Evolutionary conservation across 164 flowering plant species (phyloP), one percentile per base, ranked within the genome.

Genomic region (Houttuynia cordata): DNA sequence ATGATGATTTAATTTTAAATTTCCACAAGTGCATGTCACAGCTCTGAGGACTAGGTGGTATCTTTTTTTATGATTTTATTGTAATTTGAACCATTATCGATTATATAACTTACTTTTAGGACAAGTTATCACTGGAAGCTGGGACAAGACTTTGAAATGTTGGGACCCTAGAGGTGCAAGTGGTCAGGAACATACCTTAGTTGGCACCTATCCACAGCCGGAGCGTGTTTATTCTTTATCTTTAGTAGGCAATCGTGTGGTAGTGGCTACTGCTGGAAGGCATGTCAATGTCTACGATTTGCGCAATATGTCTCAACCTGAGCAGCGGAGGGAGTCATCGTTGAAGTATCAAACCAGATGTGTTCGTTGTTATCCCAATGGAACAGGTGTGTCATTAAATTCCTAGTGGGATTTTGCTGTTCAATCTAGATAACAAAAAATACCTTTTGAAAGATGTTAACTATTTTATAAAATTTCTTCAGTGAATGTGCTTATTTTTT

Each of bases 161-260:
- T 94, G 99, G 99, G 99, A 94, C 73, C 96, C 99, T 54, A 87
- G 99, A 79, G 97, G 97, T 62, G 96, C 96, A 42, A 88, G 91
- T 67, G 96, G 97, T 60, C 89, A 84, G 73, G 96, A 88, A 60
- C 89, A 78, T 22, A 83, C 96, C 20, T 91, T 88, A 63, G 86
- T 91, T 59, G 97, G 97, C 54, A 87, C 91, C 34, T 91, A 94
- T 41, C 67, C 76, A 47, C 99, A 94, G 66, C 96, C 97, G 25
- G 99, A 94, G 73, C 97, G 99, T 71, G 97, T 94, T 37, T 91
- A 94, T 75, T 94, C 99, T 21, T 62, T 94, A 34, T 94, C 99
- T 39, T 85, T 87, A 57, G 95, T 94, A 69, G 94, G 97, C 56
- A 72, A 91, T 63, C 96, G 93, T 55, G 66, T 94, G 65, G 99